Conservation (phyloP, 1,284 basidiomycete genomes). For the Papiliotrema fonsecae region DNA sequence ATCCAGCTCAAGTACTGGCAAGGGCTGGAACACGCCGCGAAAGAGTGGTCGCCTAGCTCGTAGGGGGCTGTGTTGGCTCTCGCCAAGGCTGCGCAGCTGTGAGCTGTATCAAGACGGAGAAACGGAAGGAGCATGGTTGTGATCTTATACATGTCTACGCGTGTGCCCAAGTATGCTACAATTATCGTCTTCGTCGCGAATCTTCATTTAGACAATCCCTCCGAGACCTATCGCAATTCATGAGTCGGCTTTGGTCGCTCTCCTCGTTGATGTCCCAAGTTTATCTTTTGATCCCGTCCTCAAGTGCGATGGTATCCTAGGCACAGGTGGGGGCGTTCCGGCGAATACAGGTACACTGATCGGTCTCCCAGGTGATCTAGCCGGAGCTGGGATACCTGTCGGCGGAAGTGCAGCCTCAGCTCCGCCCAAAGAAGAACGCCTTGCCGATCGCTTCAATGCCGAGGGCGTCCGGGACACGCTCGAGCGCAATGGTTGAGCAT, state of each 20-base stretch:
- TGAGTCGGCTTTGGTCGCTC: too few relatives aligned
- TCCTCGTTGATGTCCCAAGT: background rate
- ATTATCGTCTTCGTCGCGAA: too few relatives aligned
- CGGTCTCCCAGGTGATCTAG: constrained; percentile 23
- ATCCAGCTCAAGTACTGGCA: constrained; percentile 72
- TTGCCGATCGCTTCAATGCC: constrained; percentile 11
- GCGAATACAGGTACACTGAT: constrained; percentile 27
- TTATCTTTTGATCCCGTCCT: constrained; percentile 2
- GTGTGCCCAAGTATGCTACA: too few relatives aligned
- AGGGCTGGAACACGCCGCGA: constrained; percentile 66
- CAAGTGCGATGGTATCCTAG: constrained; percentile 34
- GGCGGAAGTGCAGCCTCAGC: constrained; percentile 17
- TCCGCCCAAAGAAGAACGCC: constrained; percentile 25
- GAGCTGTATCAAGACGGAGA: too few relatives aligned
- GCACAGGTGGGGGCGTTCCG: constrained; percentile 35
- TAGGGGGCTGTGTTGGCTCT: too few relatives aligned
- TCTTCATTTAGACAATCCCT: too few relatives aligned
- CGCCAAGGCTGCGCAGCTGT: too few relatives aligned
- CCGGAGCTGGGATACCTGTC: constrained; percentile 29
- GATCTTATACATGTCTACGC: too few relatives aligned
- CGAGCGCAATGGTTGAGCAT: background rate
- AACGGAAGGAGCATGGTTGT: too few relatives aligned
- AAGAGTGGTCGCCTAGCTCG: constrained; percentile 45
- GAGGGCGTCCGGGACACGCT: constrained; percentile 8
- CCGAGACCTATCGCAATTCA: too few relatives aligned